Percentiles rank a stretch among this genome's conserved stretches.
Evolutionary conservation across 2,329 filamentous ascomycete genomes (phyloP).

Genomic region (Amesomyces nigricolor): DNA sequence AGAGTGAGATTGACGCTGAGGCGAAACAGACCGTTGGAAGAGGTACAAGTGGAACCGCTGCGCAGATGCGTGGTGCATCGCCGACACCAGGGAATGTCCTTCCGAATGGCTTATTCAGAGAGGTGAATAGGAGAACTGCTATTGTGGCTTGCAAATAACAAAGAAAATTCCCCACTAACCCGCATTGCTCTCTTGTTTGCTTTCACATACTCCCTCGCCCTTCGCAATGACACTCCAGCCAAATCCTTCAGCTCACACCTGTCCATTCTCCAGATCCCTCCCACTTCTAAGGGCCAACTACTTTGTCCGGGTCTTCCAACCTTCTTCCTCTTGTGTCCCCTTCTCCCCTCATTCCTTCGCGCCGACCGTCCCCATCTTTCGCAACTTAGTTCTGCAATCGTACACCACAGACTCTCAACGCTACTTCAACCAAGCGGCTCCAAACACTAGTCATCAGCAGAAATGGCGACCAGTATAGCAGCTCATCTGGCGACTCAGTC

Average conservation of each 20-base stretch:
- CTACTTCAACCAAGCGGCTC: too few species aligned
- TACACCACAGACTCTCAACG: too few species aligned
- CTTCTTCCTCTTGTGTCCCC: too few species aligned
- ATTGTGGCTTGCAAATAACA: constrained; percentile 6
- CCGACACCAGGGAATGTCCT: constrained; percentile 55
- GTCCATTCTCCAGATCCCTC: not conserved
- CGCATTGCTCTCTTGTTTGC: not conserved
- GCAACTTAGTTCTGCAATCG: too few species aligned
- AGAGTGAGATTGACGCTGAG: constrained; percentile 55
- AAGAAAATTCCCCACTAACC: not conserved
- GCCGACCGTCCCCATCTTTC: too few species aligned
- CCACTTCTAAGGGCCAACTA: not conserved
- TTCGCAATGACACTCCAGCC: not conserved
- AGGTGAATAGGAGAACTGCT: not conserved
- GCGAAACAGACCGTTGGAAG: constrained; percentile 57
- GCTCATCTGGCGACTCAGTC: not conserved
- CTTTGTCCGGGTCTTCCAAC: too few species aligned
- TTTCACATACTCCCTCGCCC: not conserved
- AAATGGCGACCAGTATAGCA: not conserved
- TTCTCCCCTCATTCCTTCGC: too few species aligned
- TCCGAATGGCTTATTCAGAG: not conserved
- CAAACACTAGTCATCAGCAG: not conserved
- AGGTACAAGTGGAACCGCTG: constrained; percentile 69
- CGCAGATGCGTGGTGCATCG: constrained; percentile 58
- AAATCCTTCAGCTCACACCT: not conserved